Evolutionary conservation across 352 stramenopile genomes (phyloP).

Genomic region (Phytophthora tubulina): DNA sequence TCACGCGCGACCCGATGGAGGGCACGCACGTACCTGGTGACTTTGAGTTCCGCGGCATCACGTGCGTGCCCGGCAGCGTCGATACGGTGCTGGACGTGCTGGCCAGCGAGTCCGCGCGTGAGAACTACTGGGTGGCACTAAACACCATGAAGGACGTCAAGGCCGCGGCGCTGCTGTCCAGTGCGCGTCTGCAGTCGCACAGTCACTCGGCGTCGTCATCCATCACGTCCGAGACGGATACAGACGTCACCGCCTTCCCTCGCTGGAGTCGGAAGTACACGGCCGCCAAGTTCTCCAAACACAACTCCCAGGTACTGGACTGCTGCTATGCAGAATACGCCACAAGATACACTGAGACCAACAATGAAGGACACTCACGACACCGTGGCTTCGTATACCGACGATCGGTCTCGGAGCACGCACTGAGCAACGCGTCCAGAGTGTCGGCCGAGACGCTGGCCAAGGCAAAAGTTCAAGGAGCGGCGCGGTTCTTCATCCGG

Average conservation of each 20-base stretch:
- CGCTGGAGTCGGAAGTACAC: constrained; percentile 78
- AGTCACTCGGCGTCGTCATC: constrained; percentile 40
- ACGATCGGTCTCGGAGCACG: constrained; percentile 68
- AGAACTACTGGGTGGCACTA: constrained; percentile 78
- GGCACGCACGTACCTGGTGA: constrained; percentile 36
- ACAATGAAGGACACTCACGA: constrained; percentile 37
- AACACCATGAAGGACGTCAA: constrained; percentile 75
- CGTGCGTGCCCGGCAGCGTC: constrained; percentile 63
- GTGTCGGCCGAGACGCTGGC: constrained; percentile 50
- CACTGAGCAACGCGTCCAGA: constrained; percentile 56
- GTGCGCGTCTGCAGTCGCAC: constrained; percentile 39
- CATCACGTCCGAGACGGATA: constrained; percentile 51
- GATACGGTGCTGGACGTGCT: constrained; percentile 69
- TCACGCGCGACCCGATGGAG: constrained; percentile 18
- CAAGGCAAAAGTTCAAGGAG: constrained; percentile 42
- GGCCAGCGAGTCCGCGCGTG: constrained; percentile 62
- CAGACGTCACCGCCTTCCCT: constrained; percentile 51
- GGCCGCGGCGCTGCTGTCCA: constrained; percentile 57
- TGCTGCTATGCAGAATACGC: constrained; percentile 76
- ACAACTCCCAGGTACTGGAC: constrained; percentile 61
- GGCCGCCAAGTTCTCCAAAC: constrained; percentile 68
- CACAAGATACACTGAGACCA: constrained; percentile 39
- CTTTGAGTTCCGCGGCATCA: constrained; percentile 77
- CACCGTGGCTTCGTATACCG: constrained; percentile 78
- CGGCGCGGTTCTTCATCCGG: constrained; percentile 63